Base-by-base conservation (phyloP, 129 eudicot genomes). In the Helichrysum umbraculigerum region DNA sequence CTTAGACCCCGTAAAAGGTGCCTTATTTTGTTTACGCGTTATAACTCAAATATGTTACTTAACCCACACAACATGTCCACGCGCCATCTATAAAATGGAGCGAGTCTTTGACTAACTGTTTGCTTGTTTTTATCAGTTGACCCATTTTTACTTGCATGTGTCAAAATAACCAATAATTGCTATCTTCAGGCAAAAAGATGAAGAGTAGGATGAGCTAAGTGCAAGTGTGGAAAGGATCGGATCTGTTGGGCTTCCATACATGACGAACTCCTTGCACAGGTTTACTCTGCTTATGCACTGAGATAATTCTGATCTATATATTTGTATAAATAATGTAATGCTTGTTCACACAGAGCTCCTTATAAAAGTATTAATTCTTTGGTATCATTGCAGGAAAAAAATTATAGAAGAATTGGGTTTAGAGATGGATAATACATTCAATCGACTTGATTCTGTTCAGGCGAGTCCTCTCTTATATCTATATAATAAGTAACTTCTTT, bases 361-460 rank as follows among this genome's bases (percentile, higher is more conserved):
- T 42, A 69, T 60, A 64, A n/a, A 74, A 64, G n/a, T 41, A 51
- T 57, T 37, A 57, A 10, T 42, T 4, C 66, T 65, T 22, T 79
- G 62, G 19, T 74, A 16, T 32, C 70, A 37, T 35, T 77, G 63
- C 90, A 93, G 98, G 98, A n/a, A 90, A 47, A 90, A 66, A 82
- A 88, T 90, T 35, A 77, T 93, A 7, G 92, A 85, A 78, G 98
- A 93, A 19, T 78, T 93, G 83, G 98, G 95, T 65, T 76, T 70
- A 12, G 98, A 93, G 82, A 93, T 93, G 95, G 98, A 93, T 34
- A 93, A 90, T 76, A 93, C 96, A 68, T 81, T 95, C 61, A 90
- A 88, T 62, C 95, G 98, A 80, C 96, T 93, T 15, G 98, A 93
- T 71, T 93, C 90, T 86, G 91, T 93, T 85, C 98, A 90, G 95